Evolutionary conservation across 139 green algal species (phyloP).

Genomic region (Parachlorella kessleri): DNA sequence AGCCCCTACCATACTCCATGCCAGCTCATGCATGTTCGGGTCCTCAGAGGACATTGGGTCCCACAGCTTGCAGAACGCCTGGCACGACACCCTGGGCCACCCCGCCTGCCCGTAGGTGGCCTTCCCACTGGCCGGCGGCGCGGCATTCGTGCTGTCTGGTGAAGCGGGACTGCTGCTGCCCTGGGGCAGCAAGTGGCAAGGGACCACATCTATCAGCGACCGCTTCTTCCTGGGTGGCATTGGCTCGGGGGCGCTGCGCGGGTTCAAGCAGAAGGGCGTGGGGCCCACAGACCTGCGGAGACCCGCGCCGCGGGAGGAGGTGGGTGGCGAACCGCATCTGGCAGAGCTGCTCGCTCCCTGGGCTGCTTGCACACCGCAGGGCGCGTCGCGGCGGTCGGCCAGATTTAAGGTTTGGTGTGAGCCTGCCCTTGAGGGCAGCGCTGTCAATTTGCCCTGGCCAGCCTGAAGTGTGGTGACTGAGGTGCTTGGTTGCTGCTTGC

Average conservation of each 20-base stretch:
- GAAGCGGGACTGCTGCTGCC: conserved; percentile 60
- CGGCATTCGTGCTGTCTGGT: conserved; percentile 19
- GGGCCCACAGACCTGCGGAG: conserved; percentile 61
- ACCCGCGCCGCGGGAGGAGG: background rate
- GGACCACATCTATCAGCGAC: conserved; percentile 57
- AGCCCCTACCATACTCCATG: no score
- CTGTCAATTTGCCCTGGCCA: no score
- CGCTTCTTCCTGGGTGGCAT: conserved; percentile 76
- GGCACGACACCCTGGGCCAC: no score
- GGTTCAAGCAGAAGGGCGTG: conserved; percentile 62
- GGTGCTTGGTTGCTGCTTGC: no score
- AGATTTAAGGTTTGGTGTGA: no score
- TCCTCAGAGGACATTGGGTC: no score
- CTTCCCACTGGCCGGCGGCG: conserved; percentile 8
- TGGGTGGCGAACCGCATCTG: no score
- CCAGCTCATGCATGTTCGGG: no score
- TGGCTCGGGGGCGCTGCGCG: conserved; percentile 48
- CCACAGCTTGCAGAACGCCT: no score
- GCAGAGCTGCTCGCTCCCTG: background rate
- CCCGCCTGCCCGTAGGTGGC: no score
- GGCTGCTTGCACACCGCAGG: background rate
- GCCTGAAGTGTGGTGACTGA: no score
- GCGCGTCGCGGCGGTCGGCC: background rate
- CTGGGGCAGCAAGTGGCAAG: conserved; percentile 45
- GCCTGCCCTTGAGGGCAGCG: no score